These are phyloP conservation scores for Prunus persica DNA, from an alignment of 306 rosid genomes.

Conservation along the genomic window Prunus_persica_NCBIv2 NC_034009.1:11676001-11676500, in stretches of 20 bases:
- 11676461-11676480: not conserved
- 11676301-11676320: not conserved
- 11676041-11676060: not conserved
- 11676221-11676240: constrained; percentile 28
- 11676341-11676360: not conserved
- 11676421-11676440: not conserved
- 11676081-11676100: too few species aligned
- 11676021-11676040: not conserved
- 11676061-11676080: not conserved
- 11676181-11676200: constrained; percentile 3
- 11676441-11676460: not conserved
- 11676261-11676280: constrained; percentile 32
- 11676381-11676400: not conserved
- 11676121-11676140: not conserved
- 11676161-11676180: not conserved
- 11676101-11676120: not conserved
- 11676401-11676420: not conserved
- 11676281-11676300: constrained; percentile 30
- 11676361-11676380: not conserved
- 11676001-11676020: not conserved
- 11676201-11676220: constrained; percentile 58
- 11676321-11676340: not conserved
- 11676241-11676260: constrained; percentile 44
- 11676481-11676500: not conserved
- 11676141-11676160: not conserved